These are phyloP conservation scores for Trametes cingulata DNA, from an alignment of 768 basidiomycete species.

Conservation along the genomic window DNA sequence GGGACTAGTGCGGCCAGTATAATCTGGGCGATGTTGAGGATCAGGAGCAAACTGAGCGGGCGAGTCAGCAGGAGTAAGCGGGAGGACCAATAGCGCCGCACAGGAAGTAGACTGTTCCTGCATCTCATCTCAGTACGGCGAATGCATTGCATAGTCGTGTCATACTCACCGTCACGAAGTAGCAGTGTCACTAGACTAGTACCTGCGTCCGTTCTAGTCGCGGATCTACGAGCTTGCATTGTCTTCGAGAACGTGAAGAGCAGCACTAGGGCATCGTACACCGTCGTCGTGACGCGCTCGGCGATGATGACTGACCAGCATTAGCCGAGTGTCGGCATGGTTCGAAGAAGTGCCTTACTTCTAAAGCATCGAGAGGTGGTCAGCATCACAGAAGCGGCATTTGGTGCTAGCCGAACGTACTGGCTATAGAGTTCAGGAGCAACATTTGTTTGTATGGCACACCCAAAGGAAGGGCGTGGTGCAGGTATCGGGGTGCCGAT, in stretches of 20 bases:
- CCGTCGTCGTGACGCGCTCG: constrained; percentile 13
- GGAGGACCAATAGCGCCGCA: not conserved
- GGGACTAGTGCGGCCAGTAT: constrained; percentile 12
- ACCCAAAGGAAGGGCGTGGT: constrained; percentile 21
- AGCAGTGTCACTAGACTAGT: constrained; percentile 6
- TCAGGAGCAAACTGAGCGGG: constrained; percentile 13
- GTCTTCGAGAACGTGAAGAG: constrained; percentile 19
- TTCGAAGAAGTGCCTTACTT: no score
- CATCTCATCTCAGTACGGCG: not conserved
- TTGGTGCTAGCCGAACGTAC: not conserved
- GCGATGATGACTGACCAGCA: constrained; percentile 14
- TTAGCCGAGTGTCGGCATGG: not conserved
- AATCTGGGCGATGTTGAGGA: constrained; percentile 23
- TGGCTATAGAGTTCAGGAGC: constrained; percentile 4
- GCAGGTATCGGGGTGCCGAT: constrained; percentile 5
- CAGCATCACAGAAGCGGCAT: not conserved
- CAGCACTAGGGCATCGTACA: constrained; percentile 17
- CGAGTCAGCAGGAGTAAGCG: not conserved
- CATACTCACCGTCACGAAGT: constrained; percentile 20
- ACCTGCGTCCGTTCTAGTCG: not conserved
- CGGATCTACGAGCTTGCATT: not conserved
- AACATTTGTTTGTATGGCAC: constrained; percentile 10
- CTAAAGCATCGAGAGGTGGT: not conserved
- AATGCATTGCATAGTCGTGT: not conserved
- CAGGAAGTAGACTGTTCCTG: constrained; percentile 11